Conservation (phyloP, 2,329 filamentous ascomycete species). For the Chaetomium globosum region DNA sequence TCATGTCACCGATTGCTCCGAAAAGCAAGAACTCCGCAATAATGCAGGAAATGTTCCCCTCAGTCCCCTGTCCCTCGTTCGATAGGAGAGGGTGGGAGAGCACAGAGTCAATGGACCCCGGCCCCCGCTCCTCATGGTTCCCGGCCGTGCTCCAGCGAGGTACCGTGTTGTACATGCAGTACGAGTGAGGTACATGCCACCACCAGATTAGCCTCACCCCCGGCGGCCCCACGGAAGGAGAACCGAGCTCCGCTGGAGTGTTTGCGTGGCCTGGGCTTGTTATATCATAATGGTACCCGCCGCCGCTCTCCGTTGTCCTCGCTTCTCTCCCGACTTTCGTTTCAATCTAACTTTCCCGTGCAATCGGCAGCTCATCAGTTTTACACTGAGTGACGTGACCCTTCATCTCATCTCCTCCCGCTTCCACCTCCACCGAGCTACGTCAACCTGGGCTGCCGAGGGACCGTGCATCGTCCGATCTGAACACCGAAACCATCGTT, state of each 20-base stretch:
- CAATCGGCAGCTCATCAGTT: constrained; percentile 7
- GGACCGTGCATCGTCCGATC: neutral
- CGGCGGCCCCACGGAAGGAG: neutral
- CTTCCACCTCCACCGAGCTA: neutral
- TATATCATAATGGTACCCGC: constrained; percentile 21
- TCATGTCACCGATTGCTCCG: constrained; percentile 32
- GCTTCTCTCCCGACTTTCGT: constrained; percentile 9
- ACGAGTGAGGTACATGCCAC: neutral
- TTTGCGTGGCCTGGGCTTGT: neutral
- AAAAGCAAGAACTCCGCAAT: constrained; percentile 30
- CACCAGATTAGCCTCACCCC: neutral
- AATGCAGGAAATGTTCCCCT: constrained; percentile 13
- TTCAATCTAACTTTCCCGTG: constrained; percentile 1
- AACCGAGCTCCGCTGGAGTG: constrained; percentile 8
- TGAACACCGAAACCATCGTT: neutral
- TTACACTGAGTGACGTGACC: neutral
- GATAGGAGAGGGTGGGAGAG: constrained; percentile 7
- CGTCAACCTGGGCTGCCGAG: constrained; percentile 2
- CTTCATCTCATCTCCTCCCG: constrained; percentile 9
- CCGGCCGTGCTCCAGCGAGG: neutral
- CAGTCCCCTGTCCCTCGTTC: constrained; percentile 17
- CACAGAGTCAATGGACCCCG: neutral
- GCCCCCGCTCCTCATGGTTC: constrained; percentile 10
- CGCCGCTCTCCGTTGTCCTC: constrained; percentile 6
- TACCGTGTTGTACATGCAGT: neutral